Percentiles rank a stretch among this genome's conserved stretches.
Conservation (phyloP, 2,329 filamentous ascomycete species). For the Tolypocladium tropicale region DNA sequence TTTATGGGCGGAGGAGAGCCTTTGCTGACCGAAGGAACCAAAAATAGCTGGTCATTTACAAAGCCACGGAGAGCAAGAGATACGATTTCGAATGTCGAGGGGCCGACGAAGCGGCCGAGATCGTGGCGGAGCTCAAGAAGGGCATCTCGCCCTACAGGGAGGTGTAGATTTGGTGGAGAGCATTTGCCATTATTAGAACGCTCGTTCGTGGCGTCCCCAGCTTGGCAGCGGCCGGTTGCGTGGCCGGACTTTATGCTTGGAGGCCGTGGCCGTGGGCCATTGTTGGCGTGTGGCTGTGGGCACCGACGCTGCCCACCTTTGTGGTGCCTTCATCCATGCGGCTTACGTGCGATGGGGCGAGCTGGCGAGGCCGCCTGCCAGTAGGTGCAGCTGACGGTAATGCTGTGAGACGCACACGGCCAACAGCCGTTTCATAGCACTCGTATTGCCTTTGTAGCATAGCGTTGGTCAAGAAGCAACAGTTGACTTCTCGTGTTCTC, state of each 20-base stretch:
- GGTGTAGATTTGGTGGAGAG: slow-evolving; percentile 15
- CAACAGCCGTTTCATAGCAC: no score
- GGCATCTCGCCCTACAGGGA: slow-evolving; percentile 58
- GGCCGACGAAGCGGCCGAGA: slow-evolving; percentile 63
- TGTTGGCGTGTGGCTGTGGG: background rate
- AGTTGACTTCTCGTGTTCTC: background rate
- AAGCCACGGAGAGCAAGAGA: slow-evolving; percentile 64
- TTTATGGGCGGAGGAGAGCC: background rate
- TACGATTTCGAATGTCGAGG: slow-evolving; percentile 79
- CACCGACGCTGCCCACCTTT: background rate
- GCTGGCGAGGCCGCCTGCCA: no score
- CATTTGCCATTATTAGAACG: background rate
- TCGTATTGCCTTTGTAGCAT: no score
- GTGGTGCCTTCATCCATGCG: background rate
- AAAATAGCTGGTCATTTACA: slow-evolving; percentile 57
- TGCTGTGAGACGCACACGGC: background rate
- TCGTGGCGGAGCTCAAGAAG: slow-evolving; percentile 69
- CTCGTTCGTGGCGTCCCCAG: background rate
- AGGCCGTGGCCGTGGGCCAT: background rate
- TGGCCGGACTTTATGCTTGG: background rate
- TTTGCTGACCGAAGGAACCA: background rate
- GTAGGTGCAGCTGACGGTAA: background rate
- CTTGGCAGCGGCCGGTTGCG: background rate
- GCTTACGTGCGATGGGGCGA: background rate
- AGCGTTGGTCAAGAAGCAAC: background rate